phyloP scores from a whole-genome alignment of 345 rosid species.

The Salix exigua region DNA sequence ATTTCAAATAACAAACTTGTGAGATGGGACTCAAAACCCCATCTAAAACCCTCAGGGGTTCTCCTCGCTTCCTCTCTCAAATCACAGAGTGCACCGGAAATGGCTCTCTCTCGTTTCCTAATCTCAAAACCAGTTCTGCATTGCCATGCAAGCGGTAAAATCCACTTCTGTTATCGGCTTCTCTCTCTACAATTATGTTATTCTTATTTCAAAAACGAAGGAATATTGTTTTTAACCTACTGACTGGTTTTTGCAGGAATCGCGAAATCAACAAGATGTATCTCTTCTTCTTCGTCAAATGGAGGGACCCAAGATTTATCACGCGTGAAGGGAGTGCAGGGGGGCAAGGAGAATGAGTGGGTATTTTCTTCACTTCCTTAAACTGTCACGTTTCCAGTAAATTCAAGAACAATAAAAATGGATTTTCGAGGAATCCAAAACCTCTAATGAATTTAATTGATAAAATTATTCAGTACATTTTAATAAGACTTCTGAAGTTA shows the following conservation, averaged over 20 bases:
- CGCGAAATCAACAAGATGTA: conserved; percentile 17
- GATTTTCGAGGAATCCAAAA: too few relatives aligned
- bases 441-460: too few relatives aligned
- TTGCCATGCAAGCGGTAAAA: conserved; percentile 26
- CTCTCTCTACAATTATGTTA: too few relatives aligned
- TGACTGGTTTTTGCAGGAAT: conserved; percentile 16
- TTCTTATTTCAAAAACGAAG: too few relatives aligned
- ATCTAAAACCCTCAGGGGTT: conserved; percentile 11
- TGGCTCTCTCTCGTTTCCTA: conserved; percentile 34
- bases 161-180: not conserved
- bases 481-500: too few relatives aligned
- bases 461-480: too few relatives aligned
- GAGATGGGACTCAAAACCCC: conserved; percentile 2
- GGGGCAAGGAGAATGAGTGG: not conserved
- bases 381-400: too few relatives aligned
- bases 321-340: not conserved
- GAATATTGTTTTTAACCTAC: not conserved
- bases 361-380: too few relatives aligned
- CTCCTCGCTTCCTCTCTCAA: not conserved
- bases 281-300: conserved; percentile 11
- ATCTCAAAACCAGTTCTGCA: conserved; percentile 15
- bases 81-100: not conserved
- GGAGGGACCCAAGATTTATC: not conserved
- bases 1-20: not conserved
- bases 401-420: too few relatives aligned